phyloP scores from a whole-genome alignment of 2,329 filamentous ascomycete species.

The Fusarium albidum region DNA sequence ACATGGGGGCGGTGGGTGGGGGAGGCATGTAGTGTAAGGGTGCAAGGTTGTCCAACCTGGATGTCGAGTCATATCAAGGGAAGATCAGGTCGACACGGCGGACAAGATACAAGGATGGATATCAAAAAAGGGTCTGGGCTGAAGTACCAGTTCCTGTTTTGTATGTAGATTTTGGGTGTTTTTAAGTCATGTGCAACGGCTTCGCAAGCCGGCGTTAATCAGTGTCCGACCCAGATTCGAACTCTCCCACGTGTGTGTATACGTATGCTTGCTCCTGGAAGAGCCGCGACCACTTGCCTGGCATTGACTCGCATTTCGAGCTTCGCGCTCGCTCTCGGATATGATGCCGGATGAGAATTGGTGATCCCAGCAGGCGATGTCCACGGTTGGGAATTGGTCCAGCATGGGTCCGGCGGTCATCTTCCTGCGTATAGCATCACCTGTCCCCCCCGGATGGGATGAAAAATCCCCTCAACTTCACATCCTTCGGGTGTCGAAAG shows the following conservation, averaged over 20 bases:
- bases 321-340: neutral
- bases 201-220: slow-evolving; percentile 24
- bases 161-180: slow-evolving; percentile 33
- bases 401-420: neutral
- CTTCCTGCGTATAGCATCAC: no score
- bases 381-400: neutral
- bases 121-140: slow-evolving; percentile 14
- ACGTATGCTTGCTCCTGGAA: slow-evolving; percentile 21
- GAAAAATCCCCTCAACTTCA: neutral
- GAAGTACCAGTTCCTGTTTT: slow-evolving; percentile 22
- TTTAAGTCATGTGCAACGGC: slow-evolving; percentile 17
- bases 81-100: neutral
- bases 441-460: no score
- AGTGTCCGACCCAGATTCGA: slow-evolving; percentile 9
- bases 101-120: slow-evolving; percentile 18
- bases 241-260: slow-evolving; percentile 12
- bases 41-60: neutral
- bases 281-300: slow-evolving; percentile 6
- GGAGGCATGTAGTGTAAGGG: slow-evolving; percentile 1
- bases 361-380: neutral
- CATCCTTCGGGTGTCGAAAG: neutral
- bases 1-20: no score
- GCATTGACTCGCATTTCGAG: slow-evolving; percentile 2
- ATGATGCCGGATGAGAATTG: neutral
- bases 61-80: slow-evolving; percentile 4